Conservation (phyloP, 306 rosid genomes). For the Ceratonia siliqua region DNA sequence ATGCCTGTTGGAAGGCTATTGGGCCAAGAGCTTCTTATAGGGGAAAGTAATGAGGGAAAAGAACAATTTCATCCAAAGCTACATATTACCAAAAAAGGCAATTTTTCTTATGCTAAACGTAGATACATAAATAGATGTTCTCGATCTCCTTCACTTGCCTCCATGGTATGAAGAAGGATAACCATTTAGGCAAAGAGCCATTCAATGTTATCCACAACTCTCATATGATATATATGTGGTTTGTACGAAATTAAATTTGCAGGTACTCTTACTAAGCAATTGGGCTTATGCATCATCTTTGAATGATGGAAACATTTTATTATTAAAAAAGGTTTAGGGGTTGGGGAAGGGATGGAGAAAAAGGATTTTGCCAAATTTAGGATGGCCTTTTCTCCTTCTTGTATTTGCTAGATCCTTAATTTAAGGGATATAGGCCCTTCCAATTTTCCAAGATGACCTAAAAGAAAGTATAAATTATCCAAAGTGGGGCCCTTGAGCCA, state of each 20-base stretch:
- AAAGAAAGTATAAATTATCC: neutral
- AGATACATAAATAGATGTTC: neutral
- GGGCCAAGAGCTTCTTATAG: constrained; percentile 18
- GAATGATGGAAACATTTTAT: neutral
- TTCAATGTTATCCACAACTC: constrained; percentile 16
- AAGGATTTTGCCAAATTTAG: constrained; percentile 20
- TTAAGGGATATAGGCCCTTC: constrained; percentile 34
- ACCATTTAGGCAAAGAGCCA: neutral
- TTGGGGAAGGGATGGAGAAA: constrained; percentile 10
- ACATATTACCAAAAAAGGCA: constrained; percentile 31
- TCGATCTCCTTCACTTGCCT: constrained; percentile 12
- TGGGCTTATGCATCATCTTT: constrained; percentile 14
- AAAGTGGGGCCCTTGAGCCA: constrained; percentile 28
- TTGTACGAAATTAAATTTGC: neutral
- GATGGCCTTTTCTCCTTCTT: constrained; percentile 1
- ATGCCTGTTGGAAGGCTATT: constrained; percentile 16
- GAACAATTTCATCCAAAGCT: constrained; percentile 6
- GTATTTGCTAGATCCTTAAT: constrained; percentile 22
- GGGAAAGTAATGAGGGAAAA: constrained; percentile 15
- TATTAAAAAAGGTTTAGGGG: neutral
- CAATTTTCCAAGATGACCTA: neutral
- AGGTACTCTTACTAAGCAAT: constrained; percentile 17
- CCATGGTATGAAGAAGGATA: constrained; percentile 11
- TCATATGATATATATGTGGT: neutral
- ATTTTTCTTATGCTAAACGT: constrained; percentile 31